Conservation (phyloP, 2,329 filamentous ascomycete species). For the Fusarium sp. region DNA sequence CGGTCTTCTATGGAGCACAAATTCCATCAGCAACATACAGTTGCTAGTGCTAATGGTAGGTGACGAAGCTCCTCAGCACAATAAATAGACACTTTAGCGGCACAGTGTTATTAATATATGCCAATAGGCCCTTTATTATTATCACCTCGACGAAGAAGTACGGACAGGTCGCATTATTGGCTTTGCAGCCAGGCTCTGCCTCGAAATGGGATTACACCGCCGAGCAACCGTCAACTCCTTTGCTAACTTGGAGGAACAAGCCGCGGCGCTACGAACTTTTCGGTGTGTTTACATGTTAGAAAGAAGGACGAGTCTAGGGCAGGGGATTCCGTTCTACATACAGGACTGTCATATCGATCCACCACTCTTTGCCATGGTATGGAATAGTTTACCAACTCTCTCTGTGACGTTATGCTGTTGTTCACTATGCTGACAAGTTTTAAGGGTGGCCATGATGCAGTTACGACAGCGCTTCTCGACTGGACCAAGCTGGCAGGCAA, state of each 20-base stretch:
- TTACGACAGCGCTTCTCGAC: not conserved
- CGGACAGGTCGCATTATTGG: not conserved
- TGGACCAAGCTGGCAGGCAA: not conserved
- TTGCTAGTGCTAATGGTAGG: not conserved
- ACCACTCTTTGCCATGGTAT: not conserved
- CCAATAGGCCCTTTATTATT: not conserved
- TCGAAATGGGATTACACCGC: not conserved
- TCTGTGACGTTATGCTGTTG: not conserved
- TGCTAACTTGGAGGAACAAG: not conserved
- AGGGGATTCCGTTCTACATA: not conserved
- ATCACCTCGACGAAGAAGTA: not conserved
- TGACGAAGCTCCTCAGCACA: not conserved
- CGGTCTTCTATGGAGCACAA: not conserved
- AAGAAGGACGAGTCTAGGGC: not conserved
- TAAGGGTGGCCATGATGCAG: not conserved
- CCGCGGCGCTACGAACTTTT: not conserved
- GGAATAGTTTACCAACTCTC: not conserved
- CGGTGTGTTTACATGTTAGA: not conserved
- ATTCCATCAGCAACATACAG: not conserved
- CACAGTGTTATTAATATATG: not conserved
- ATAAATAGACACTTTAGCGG: not conserved
- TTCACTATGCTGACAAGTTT: not conserved
- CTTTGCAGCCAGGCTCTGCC: not conserved
- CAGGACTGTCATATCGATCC: not conserved
- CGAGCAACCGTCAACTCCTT: not conserved